A percentile compares a stretch with the other conserved stretches of the same genome.
These are phyloP conservation scores for Alternaria ventricosa DNA, from an alignment of 2,329 filamentous ascomycete species.

Conservation along the genomic window DNA sequence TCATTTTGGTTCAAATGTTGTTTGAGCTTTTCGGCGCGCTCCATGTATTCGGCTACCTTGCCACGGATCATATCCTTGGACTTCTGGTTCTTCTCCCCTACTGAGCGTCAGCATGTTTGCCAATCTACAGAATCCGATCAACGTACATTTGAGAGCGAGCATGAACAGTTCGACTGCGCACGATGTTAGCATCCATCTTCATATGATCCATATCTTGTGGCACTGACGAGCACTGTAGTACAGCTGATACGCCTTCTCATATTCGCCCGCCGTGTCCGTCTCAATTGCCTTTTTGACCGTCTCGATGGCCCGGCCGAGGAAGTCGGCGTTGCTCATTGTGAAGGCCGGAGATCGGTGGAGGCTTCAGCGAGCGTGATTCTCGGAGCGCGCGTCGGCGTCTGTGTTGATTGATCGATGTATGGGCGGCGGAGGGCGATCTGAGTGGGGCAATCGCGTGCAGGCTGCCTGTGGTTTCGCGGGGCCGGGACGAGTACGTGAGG, in stretches of 20 bases:
- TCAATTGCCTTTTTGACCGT: conserved; percentile 98
- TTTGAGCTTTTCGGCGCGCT: conserved; percentile 97
- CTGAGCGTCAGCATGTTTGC: conserved; percentile 20
- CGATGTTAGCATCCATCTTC: conserved; percentile 19
- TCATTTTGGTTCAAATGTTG: conserved; percentile 81
- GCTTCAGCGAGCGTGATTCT: conserved; percentile 11
- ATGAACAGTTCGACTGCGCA: conserved; percentile 87
- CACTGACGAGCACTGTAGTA: conserved; percentile 79
- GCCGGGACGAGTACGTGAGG: not conserved
- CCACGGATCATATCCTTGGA: conserved; percentile 97
- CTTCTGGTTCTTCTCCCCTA: conserved; percentile 91
- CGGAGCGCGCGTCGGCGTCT: not conserved
- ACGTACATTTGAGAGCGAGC: conserved; percentile 87
- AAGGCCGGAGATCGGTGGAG: conserved; percentile 20
- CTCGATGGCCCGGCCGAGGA: conserved; percentile 94
- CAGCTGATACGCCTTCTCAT: conserved; percentile 93
- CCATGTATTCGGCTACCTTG: conserved; percentile 97
- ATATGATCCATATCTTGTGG: not conserved
- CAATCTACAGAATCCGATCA: conserved; percentile 1
- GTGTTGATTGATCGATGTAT: conserved; percentile 8
- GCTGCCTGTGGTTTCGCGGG: not conserved
- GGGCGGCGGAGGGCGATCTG: not conserved
- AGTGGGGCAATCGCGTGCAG: conserved; percentile 10
- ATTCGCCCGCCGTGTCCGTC: conserved; percentile 91
- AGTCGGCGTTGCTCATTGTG: conserved; percentile 93